Conservation (phyloP, 139 green algal genomes). For the Coelastrella sp. region DNA sequence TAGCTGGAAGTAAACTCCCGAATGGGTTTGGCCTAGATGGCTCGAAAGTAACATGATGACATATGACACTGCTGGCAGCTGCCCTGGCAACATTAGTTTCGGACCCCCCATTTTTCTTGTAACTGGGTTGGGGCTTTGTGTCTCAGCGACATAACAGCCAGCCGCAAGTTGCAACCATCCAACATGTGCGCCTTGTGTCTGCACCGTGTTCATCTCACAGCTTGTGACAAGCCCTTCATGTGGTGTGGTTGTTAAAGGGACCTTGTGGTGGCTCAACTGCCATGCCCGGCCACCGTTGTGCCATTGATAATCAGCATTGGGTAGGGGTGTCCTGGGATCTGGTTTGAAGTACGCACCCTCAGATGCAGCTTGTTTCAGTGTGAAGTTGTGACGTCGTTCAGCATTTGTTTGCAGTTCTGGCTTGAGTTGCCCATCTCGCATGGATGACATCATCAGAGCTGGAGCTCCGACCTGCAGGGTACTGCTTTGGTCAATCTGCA, state of each 20-base stretch:
- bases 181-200: no score
- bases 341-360: background rate
- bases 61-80: no score
- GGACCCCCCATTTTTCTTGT: no score
- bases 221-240: background rate
- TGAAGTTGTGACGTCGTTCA: background rate
- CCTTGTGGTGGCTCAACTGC: background rate
- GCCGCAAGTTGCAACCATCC: no score
- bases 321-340: background rate
- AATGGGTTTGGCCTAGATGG: no score
- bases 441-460: background rate
- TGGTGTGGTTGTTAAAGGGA: background rate
- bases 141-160: no score
- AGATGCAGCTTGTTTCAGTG: background rate
- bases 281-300: background rate
- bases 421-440: background rate
- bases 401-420: background rate
- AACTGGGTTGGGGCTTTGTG: no score
- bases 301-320: conserved; percentile 1
- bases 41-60: no score
- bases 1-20: no score
- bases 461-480: background rate
- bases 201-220: no score
- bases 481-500: background rate
- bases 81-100: no score